These are phyloP conservation scores for Clavispora santaluciae DNA, from an alignment of 805 yeast genomes.

Conservation along the genomic window DNA sequence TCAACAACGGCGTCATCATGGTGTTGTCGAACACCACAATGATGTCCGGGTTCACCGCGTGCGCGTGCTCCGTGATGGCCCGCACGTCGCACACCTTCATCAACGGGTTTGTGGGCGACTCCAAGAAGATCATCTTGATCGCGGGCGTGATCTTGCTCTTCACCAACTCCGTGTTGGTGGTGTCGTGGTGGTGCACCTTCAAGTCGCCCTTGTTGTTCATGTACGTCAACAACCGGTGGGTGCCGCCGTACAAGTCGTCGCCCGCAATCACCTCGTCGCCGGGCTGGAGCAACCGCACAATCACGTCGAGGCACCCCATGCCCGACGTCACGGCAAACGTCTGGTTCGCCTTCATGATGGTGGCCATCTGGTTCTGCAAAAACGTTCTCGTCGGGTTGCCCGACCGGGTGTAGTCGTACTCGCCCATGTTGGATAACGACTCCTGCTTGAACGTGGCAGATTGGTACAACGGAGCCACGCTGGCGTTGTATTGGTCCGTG, in stretches of 20 bases:
- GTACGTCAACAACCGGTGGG: constrained; percentile 78
- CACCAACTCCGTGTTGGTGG: constrained; percentile 65
- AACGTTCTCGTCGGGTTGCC: constrained; percentile 91
- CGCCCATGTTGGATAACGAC: constrained; percentile 67
- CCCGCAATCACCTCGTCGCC: constrained; percentile 95
- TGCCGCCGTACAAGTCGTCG: constrained; percentile 92
- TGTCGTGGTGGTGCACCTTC: constrained; percentile 71
- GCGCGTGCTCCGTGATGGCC: constrained; percentile 61
- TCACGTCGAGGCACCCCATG: constrained; percentile 88
- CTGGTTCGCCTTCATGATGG: constrained; percentile 71
- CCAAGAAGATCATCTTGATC: constrained; percentile 79
- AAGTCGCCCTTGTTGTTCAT: constrained; percentile 60
- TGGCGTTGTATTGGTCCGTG: constrained; percentile 68
- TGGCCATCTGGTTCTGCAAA: constrained; percentile 71
- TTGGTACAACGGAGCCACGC: constrained; percentile 85
- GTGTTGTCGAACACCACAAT: constrained; percentile 89
- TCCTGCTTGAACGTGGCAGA: constrained; percentile 91
- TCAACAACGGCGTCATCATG: constrained; percentile 89
- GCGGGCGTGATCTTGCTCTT: constrained; percentile 47
- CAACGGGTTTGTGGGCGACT: constrained; percentile 91
- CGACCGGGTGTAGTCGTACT: constrained; percentile 73
- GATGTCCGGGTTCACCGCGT: constrained; percentile 59
- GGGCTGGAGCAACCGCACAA: constrained; percentile 66
- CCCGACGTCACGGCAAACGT: constrained; percentile 85
- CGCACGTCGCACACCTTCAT: constrained; percentile 82